phyloP scores from a whole-genome alignment of 1,284 basidiomycete species.

The Boletellus dicymbophilus region DNA sequence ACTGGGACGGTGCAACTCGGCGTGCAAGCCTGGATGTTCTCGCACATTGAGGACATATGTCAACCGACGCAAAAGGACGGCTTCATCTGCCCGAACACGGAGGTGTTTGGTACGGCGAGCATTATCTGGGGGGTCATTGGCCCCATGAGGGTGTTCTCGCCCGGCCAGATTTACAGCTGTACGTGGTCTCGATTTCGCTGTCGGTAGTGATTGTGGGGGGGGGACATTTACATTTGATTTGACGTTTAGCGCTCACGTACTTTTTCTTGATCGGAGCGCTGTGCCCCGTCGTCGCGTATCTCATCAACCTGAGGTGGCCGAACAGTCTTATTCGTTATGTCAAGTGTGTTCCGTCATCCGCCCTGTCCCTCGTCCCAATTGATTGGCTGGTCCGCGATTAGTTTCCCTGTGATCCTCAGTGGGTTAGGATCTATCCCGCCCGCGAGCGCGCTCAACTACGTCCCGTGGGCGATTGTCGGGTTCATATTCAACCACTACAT shows the following conservation, averaged over 20 bases:
- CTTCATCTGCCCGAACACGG: conserved; percentile 41
- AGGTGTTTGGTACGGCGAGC: conserved; percentile 41
- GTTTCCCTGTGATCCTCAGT: conserved; percentile 54
- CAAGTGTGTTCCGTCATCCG: conserved; percentile 37
- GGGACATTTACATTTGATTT: too few relatives aligned
- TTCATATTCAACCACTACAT: conserved; percentile 58
- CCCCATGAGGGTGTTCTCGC: conserved; percentile 33
- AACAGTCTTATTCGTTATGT: conserved; percentile 45
- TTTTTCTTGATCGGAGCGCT: conserved; percentile 60
- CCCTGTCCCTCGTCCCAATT: background rate
- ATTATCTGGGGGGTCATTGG: conserved; percentile 47
- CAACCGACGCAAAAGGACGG: conserved; percentile 24
- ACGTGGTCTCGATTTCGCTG: too few relatives aligned
- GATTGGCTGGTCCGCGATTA: conserved; percentile 4
- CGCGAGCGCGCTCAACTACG: conserved; percentile 46
- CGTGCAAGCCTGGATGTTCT: conserved; percentile 46
- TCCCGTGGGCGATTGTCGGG: conserved; percentile 50
- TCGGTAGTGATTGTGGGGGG: too few relatives aligned
- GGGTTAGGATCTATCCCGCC: conserved; percentile 55
- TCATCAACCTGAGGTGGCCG: conserved; percentile 44
- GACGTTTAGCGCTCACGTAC: conserved; percentile 36
- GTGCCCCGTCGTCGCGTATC: conserved; percentile 42
- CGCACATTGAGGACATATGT: conserved; percentile 31
- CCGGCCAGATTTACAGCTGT: conserved; percentile 27
- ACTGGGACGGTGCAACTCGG: conserved; percentile 42